Conservation (phyloP, 2,329 filamentous ascomycete species). For the Fusarium clavum region DNA sequence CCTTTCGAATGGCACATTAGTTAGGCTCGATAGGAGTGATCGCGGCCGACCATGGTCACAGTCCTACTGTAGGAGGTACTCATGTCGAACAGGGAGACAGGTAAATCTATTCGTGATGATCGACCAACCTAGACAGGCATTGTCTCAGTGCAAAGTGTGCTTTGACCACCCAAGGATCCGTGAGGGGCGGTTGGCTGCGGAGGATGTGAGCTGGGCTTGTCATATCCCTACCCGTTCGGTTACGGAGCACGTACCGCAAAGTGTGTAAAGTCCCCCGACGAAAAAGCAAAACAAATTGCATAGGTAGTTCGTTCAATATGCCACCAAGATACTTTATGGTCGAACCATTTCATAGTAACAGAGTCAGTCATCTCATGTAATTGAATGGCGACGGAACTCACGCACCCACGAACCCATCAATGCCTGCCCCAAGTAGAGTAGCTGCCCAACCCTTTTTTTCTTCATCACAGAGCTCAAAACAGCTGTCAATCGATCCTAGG, state of each 20-base stretch:
- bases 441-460: not conserved
- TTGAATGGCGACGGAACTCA: not conserved
- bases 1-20: not conserved
- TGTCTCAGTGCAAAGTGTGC: slow-evolving; percentile 40
- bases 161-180: slow-evolving; percentile 41
- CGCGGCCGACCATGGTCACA: slow-evolving; percentile 14
- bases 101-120: slow-evolving; percentile 39
- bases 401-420: not conserved
- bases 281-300: slow-evolving; percentile 38
- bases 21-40: slow-evolving; percentile 1
- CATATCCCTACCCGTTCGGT: slow-evolving; percentile 36
- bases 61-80: slow-evolving; percentile 22
- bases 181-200: slow-evolving; percentile 39
- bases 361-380: not conserved
- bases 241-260: slow-evolving; percentile 25
- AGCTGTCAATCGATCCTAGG: slow-evolving; percentile 28
- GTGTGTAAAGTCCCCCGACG: slow-evolving; percentile 9
- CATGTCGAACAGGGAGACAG: slow-evolving; percentile 21
- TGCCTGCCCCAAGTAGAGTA: not conserved
- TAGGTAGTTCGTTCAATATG: not conserved
- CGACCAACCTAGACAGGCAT: slow-evolving; percentile 42
- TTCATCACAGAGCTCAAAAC: slow-evolving; percentile 2
- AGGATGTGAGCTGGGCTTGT: slow-evolving; percentile 40
- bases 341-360: not conserved
- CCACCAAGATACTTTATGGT: not conserved